phyloP scores from a whole-genome alignment of 495 filamentous ascomycete species.

The Annulohypoxylon moriforme region DNA sequence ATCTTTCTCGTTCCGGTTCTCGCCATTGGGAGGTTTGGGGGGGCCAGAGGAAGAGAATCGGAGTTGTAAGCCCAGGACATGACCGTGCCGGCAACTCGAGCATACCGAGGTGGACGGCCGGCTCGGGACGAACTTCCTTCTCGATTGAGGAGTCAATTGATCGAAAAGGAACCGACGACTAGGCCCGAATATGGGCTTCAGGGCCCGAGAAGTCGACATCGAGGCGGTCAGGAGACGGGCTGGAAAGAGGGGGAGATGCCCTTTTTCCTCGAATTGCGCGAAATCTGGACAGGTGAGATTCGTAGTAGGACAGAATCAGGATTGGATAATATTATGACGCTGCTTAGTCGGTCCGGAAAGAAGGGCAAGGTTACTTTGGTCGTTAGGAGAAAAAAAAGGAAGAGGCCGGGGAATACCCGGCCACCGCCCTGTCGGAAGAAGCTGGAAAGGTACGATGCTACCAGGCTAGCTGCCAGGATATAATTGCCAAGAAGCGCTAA shows the following conservation, averaged over 20 bases:
- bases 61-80: constrained; percentile 21
- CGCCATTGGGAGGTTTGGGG: constrained; percentile 26
- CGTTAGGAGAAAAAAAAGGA: constrained; percentile 5
- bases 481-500: constrained; percentile 34
- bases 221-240: constrained; percentile 2
- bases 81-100: constrained; percentile 35
- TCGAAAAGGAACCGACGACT: constrained; percentile 45
- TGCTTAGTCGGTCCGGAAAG: constrained; percentile 23
- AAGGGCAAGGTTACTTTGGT: background rate
- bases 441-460: background rate
- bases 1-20: background rate
- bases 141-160: constrained; percentile 42
- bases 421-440: constrained; percentile 28
- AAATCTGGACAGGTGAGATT: constrained; percentile 5
- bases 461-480: background rate
- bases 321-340: constrained; percentile 32
- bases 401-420: constrained; percentile 38
- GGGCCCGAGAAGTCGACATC: constrained; percentile 47
- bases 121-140: constrained; percentile 40
- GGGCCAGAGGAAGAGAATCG: constrained; percentile 38
- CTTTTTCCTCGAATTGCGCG: constrained; percentile 20
- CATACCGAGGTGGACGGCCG: constrained; percentile 32
- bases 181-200: constrained; percentile 48
- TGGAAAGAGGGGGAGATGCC: constrained; percentile 1
- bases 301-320: constrained; percentile 3